A percentile compares a stretch with the other conserved stretches of the same genome.
These are phyloP conservation scores for Centaurea solstitialis DNA, from an alignment of 129 eudicot species.

Conservation along the genomic window DNA sequence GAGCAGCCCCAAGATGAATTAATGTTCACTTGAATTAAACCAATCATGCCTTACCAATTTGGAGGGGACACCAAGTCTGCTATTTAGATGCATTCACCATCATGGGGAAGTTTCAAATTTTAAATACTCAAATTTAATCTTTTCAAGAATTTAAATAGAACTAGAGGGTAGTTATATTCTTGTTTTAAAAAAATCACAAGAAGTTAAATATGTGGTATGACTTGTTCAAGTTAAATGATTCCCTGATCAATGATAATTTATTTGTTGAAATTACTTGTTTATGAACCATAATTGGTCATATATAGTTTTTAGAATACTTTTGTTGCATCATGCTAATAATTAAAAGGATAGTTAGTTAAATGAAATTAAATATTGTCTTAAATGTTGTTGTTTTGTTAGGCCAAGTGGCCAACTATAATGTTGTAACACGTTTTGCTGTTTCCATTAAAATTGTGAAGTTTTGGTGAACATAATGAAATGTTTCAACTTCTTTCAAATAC, in stretches of 20 bases:
- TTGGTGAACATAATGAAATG: not conserved
- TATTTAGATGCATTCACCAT: not conserved
- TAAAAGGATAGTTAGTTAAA: not conserved
- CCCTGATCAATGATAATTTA: not conserved
- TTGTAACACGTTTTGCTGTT: not conserved
- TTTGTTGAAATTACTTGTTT: not conserved
- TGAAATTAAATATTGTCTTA: not conserved
- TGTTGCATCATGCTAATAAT: not conserved
- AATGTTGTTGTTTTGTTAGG: not conserved
- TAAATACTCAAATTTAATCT: not conserved
- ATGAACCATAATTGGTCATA: not conserved
- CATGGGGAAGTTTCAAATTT: not conserved
- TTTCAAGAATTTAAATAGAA: not conserved
- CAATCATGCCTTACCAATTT: constrained; percentile 27
- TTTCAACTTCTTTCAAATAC: too few relatives aligned
- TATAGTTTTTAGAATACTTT: not conserved
- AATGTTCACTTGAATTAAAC: constrained; percentile 17
- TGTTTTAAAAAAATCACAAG: not conserved
- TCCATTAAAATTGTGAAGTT: not conserved
- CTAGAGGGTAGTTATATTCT: not conserved
- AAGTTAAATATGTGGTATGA: not conserved
- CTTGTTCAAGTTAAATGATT: not conserved
- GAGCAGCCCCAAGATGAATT: constrained; percentile 10
- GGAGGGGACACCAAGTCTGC: constrained; percentile 22
- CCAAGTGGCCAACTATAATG: not conserved